Evolutionary conservation across 768 basidiomycete genomes (phyloP).

Genomic region (Psilocybe azurescens): DNA sequence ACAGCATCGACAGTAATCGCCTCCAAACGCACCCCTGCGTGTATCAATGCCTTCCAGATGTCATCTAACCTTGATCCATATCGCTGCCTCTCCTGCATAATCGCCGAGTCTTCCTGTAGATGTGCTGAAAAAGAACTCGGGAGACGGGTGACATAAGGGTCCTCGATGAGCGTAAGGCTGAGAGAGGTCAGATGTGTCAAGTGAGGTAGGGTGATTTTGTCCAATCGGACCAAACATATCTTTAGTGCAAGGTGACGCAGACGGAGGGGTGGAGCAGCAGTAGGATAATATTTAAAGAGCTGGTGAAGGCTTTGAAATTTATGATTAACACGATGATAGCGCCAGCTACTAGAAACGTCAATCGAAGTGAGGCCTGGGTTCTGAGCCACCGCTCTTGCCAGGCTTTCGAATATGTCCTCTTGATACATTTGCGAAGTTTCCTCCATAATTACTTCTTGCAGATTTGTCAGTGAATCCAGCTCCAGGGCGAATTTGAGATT

Average conservation of each 20-base stretch:
- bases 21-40: neutral
- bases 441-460: neutral
- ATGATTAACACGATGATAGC: neutral
- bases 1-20: neutral
- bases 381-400: neutral
- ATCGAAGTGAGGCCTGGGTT: neutral
- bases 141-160: neutral
- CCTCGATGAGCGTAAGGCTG: neutral
- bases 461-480: neutral
- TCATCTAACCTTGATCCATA: neutral
- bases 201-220: neutral
- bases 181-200: neutral
- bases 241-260: neutral
- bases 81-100: neutral
- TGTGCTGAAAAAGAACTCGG: neutral
- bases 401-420: neutral
- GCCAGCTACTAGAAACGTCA: neutral
- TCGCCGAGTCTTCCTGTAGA: neutral
- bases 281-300: slow-evolving; percentile 1
- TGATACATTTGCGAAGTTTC: neutral
- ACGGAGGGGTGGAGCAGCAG: slow-evolving; percentile 1
- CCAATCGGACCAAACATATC: neutral
- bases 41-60: neutral
- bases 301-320: neutral
- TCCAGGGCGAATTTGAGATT: neutral